phyloP scores from a whole-genome alignment of 306 rosid genomes.

The Luffa acutangula region DNA sequence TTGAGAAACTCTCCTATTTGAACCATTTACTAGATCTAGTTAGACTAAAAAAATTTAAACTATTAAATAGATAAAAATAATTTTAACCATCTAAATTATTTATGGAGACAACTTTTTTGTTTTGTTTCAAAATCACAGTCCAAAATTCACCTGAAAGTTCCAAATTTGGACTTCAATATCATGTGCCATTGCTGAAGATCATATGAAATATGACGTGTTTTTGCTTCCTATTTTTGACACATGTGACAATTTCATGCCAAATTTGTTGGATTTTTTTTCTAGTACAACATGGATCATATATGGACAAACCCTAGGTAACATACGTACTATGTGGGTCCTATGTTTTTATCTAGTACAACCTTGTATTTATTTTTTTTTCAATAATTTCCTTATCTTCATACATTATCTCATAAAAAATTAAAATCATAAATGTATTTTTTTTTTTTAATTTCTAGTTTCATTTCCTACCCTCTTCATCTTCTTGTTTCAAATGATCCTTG shows the following conservation, averaged over 20 bases:
- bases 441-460: background rate
- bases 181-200: background rate
- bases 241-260: background rate
- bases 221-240: constrained; percentile 2
- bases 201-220: background rate
- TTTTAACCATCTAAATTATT: background rate
- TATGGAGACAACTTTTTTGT: background rate
- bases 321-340: constrained; percentile 5
- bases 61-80: background rate
- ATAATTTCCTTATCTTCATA: background rate
- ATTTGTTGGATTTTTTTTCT: background rate
- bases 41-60: background rate
- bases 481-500: background rate
- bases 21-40: background rate
- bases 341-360: background rate
- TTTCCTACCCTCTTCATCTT: background rate
- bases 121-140: background rate
- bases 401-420: background rate
- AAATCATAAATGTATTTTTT: background rate
- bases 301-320: background rate
- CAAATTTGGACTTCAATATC: constrained; percentile 1
- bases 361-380: background rate
- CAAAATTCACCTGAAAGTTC: background rate
- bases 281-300: background rate
- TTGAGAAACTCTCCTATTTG: background rate